Base-by-base conservation (phyloP, 495 filamentous ascomycete genomes). In the Penicillium cataractarum region DNA sequence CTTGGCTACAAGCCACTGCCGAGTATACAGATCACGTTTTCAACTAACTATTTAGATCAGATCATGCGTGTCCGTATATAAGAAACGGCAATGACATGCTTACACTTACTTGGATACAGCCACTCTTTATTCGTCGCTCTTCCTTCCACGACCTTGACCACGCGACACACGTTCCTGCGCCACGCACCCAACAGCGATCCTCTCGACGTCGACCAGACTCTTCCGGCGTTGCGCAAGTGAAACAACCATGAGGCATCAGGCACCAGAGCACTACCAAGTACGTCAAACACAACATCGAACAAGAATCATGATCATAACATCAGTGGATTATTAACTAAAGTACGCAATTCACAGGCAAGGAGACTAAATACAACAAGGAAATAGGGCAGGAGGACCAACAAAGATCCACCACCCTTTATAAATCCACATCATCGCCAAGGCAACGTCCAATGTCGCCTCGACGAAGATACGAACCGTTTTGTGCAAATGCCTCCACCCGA, bases 331-430 rank as follows among this genome's bases (percentile, higher is more conserved):
- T 64, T 72, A 70, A 59, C 54, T 59, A 63, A n/a, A 58, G 39
- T 63, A 42, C 50, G 26, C 53, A 59, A 57, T 59, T 54, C 42
- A 56, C 46, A 60, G 42, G 35, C 63, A 65, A 68, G 58, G 57
- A 62, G 50, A 69, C 58, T 65, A 67, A 56, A 65, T 58, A 70
- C 61, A 66, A 58, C 57, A 66, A 63, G 58, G 62, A 68, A 67
- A 69, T 31, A 40, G 29, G 15, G 35, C 17, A 50, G 26, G 6
- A 37, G 27, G 40, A 61, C 64, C 54, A 61, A 35, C 27, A 58
- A 21, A n/a, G 55, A 58, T 64, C 54, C 50, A 37, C 61, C 17
- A 42, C 54, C 53, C 62, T 63, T 40, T 63, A 62, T 56, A 58
- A 35, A 57, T 55, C 59, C 61, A 37, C 63, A 63, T 50, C 32